Conservation (phyloP, 352 stramenopile genomes). For the Phytophthora ohioensis region DNA sequence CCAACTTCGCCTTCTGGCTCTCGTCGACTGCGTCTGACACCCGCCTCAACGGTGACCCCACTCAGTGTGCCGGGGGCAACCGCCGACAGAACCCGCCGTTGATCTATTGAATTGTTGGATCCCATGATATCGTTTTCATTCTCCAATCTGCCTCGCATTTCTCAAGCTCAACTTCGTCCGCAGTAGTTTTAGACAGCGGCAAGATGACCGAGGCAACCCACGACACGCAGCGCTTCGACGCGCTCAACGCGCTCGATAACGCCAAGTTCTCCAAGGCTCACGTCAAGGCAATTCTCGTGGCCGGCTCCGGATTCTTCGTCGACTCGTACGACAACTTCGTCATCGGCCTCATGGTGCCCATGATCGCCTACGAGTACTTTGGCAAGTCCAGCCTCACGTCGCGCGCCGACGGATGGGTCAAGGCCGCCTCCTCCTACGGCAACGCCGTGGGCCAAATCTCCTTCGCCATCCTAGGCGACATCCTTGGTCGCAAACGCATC, state of each 20-base stretch:
- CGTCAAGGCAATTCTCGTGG: slow-evolving; percentile 56
- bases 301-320: slow-evolving; percentile 61
- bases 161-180: slow-evolving; percentile 1
- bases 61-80: slow-evolving; percentile 27
- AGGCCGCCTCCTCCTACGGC: slow-evolving; percentile 49
- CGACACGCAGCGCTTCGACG: slow-evolving; percentile 38
- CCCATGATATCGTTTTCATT: slow-evolving; percentile 14
- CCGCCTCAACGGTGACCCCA: slow-evolving; percentile 17
- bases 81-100: not conserved
- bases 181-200: not conserved
- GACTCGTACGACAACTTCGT: slow-evolving; percentile 72
- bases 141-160: slow-evolving; percentile 17
- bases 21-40: not conserved
- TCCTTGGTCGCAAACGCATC: slow-evolving; percentile 57
- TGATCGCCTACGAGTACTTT: slow-evolving; percentile 67
- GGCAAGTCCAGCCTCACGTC: slow-evolving; percentile 43
- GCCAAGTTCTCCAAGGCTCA: slow-evolving; percentile 61
- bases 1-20: slow-evolving; percentile 17
- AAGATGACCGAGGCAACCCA: slow-evolving; percentile 30
- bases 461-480: slow-evolving; percentile 57
- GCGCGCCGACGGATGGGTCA: slow-evolving; percentile 52
- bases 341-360: slow-evolving; percentile 56
- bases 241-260: slow-evolving; percentile 49
- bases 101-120: slow-evolving; percentile 2
- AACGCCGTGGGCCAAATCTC: slow-evolving; percentile 58